phyloP scores from a whole-genome alignment of 768 basidiomycete genomes.

The Suillus plorans region DNA sequence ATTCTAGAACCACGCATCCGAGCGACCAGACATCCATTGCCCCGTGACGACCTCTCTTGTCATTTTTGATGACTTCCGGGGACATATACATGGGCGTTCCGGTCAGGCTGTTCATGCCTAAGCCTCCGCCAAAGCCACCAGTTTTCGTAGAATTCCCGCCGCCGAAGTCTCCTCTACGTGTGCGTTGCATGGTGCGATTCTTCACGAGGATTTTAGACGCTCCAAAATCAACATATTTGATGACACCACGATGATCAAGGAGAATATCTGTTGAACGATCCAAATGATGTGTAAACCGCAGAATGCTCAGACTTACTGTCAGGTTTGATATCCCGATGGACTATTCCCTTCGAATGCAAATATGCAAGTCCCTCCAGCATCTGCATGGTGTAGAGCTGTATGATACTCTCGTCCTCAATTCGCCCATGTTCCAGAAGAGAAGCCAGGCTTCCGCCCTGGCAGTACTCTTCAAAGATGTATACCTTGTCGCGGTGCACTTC shows the following conservation, averaged over 20 bases:
- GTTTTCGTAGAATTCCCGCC: constrained; percentile 30
- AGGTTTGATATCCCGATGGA: constrained; percentile 97
- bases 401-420: constrained; percentile 95
- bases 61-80: constrained; percentile 96
- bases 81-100: constrained; percentile 99
- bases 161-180: constrained; percentile 57
- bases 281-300: constrained; percentile 3
- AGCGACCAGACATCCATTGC: constrained; percentile 99
- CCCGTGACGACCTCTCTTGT: constrained; percentile 81
- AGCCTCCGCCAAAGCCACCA: constrained; percentile 35
- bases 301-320: constrained; percentile 69
- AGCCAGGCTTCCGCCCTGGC: constrained; percentile 92
- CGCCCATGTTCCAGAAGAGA: constrained; percentile 87
- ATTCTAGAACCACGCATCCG: constrained; percentile 96
- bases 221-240: constrained; percentile 97
- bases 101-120: constrained; percentile 80
- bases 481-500: constrained; percentile 99
- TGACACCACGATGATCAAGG: constrained; percentile 83
- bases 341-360: constrained; percentile 87
- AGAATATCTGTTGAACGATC: constrained; percentile 74
- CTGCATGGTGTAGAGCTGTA: constrained; percentile 94
- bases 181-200: constrained; percentile 76
- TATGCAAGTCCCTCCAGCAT: constrained; percentile 95
- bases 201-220: constrained; percentile 95
- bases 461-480: constrained; percentile 98